Evolutionary conservation across 495 filamentous ascomycete genomes (phyloP).

Genomic region (Talaromyces ruber): DNA sequence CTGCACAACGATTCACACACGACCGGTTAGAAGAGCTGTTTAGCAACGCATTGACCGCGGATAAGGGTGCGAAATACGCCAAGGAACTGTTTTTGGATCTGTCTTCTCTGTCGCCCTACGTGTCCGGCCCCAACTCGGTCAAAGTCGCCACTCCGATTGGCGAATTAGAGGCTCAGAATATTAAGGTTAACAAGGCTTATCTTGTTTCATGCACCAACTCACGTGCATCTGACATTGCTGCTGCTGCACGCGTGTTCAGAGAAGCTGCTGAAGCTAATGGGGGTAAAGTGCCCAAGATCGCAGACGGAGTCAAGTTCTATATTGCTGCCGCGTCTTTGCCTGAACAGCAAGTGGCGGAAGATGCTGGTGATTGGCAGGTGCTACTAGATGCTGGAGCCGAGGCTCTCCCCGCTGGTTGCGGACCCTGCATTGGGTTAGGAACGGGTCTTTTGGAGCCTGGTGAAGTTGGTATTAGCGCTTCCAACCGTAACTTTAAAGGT

Average conservation of each 20-base stretch:
- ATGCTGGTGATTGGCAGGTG: conserved; percentile 78
- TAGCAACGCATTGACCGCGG: conserved; percentile 55
- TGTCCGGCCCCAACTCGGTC: conserved; percentile 82
- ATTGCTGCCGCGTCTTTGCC: conserved; percentile 78
- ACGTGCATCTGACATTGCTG: conserved; percentile 70
- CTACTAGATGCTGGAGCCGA: conserved; percentile 73
- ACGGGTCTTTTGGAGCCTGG: conserved; percentile 75
- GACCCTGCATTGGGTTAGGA: conserved; percentile 83
- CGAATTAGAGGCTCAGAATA: conserved; percentile 63
- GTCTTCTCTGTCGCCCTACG: conserved; percentile 75
- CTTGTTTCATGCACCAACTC: conserved; percentile 90
- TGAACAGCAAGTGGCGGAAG: conserved; percentile 75
- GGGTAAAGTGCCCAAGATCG: conserved; percentile 58
- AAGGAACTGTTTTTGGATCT: conserved; percentile 74
- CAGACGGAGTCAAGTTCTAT: conserved; percentile 75
- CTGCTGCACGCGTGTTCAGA: conserved; percentile 80
- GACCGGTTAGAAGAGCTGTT: conserved; percentile 63
- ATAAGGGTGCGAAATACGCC: conserved; percentile 71
- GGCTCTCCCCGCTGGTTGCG: conserved; percentile 71
- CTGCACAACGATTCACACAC: conserved; percentile 54
- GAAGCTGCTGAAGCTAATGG: conserved; percentile 49
- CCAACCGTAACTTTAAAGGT: conserved; percentile 90
- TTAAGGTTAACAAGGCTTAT: conserved; percentile 79
- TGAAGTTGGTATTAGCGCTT: conserved; percentile 82
- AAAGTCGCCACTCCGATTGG: conserved; percentile 61